A percentile compares a stretch with the other conserved stretches of the same genome.
Evolutionary conservation across 2,329 filamentous ascomycete species (phyloP).

Genomic region (Amauroascus verrucosus): DNA sequence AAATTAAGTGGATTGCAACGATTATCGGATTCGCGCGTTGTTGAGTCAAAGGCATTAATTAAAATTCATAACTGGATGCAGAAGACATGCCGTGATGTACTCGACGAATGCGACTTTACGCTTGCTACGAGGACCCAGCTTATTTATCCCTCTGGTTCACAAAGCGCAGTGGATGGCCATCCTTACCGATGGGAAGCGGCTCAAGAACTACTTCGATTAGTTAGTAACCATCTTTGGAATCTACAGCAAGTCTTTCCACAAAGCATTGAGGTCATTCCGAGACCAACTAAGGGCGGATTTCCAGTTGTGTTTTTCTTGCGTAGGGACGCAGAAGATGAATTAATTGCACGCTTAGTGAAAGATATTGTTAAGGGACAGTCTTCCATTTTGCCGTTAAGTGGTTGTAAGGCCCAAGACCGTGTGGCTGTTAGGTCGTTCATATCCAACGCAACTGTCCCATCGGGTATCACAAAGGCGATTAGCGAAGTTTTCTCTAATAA

Average conservation of each 20-base stretch:
- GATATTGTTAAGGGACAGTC: slow-evolving; percentile 32
- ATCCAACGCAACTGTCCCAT: slow-evolving; percentile 2
- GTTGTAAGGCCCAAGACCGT: not conserved
- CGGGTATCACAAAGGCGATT: not conserved
- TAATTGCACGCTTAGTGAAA: slow-evolving; percentile 33
- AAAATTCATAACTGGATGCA: slow-evolving; percentile 44
- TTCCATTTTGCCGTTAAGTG: slow-evolving; percentile 22
- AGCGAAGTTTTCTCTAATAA: slow-evolving; percentile 8
- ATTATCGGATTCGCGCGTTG: slow-evolving; percentile 39
- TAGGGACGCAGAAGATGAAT: slow-evolving; percentile 37
- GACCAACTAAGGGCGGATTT: slow-evolving; percentile 34
- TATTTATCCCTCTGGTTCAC: slow-evolving; percentile 50
- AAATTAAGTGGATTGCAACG: slow-evolving; percentile 51
- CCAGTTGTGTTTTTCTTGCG: slow-evolving; percentile 50
- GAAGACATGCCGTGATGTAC: slow-evolving; percentile 43
- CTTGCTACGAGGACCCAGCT: slow-evolving; percentile 52
- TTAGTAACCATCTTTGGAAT: slow-evolving; percentile 24
- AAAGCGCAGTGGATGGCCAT: slow-evolving; percentile 42
- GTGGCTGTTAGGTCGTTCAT: slow-evolving; percentile 12
- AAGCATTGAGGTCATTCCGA: slow-evolving; percentile 42
- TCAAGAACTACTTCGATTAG: slow-evolving; percentile 43
- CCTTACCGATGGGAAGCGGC: slow-evolving; percentile 49
- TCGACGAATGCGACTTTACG: slow-evolving; percentile 57
- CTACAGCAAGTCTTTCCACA: slow-evolving; percentile 35
- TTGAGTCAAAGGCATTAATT: slow-evolving; percentile 42